A percentile compares a stretch with the other conserved stretches of the same genome.
Evolutionary conservation across 2,329 filamentous ascomycete species (phyloP).

Genomic region (Alternaria gaisen): DNA sequence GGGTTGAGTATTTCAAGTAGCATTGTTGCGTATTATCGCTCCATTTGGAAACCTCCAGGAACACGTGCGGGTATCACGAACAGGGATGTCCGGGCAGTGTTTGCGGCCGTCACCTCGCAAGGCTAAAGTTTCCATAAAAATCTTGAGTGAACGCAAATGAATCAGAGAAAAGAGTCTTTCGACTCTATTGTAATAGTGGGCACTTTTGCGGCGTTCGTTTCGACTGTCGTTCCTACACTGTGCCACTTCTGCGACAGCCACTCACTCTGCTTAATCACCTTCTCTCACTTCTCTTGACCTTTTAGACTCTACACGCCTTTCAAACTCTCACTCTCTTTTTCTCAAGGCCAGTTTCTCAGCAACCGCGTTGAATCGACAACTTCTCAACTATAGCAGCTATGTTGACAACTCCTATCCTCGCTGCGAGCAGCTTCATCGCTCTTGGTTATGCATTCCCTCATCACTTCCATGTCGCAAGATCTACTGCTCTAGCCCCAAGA

Average conservation of each 20-base stretch:
- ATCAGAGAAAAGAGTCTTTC: background rate
- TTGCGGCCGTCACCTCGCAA: constrained; percentile 1
- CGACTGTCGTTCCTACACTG: background rate
- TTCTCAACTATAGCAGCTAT: background rate
- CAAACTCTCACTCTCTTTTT: background rate
- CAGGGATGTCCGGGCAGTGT: background rate
- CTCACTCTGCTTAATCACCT: background rate
- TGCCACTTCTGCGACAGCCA: background rate
- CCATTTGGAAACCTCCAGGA: background rate
- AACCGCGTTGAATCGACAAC: background rate
- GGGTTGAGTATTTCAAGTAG: background rate
- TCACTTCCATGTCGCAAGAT: constrained; percentile 9
- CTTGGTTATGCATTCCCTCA: constrained; percentile 37
- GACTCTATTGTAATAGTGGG: background rate
- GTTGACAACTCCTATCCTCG: background rate
- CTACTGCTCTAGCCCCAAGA: constrained; percentile 28
- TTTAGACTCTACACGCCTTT: background rate
- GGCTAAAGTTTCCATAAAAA: background rate
- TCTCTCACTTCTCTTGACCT: background rate
- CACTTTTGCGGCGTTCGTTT: background rate
- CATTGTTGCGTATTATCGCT: background rate
- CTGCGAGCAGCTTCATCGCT: constrained; percentile 42
- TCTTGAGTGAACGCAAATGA: background rate
- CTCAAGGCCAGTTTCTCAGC: background rate
- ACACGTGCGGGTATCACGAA: background rate